Evolutionary conservation across 306 rosid species (phyloP).

Genomic region (Ochetophila trinervis): DNA sequence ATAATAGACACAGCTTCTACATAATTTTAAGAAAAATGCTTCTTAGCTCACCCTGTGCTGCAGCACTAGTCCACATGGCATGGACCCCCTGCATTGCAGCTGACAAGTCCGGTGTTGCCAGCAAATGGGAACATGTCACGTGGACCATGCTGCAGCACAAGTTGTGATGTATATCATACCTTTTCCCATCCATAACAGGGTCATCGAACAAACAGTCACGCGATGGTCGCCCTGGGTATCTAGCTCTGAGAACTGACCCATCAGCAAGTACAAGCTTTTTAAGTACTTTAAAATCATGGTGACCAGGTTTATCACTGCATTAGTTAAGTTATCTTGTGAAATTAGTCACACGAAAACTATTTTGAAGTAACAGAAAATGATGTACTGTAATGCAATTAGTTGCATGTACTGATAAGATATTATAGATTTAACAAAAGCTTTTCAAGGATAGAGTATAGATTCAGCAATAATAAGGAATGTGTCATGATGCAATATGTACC

Average conservation of each 20-base stretch:
- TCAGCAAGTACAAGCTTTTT: slow-evolving; percentile 40
- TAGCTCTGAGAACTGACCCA: slow-evolving; percentile 42
- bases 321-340: neutral
- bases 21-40: too few species aligned
- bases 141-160: neutral
- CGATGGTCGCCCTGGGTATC: slow-evolving; percentile 40
- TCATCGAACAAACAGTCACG: slow-evolving; percentile 39
- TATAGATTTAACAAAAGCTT: too few species aligned
- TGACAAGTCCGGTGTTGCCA: too few species aligned
- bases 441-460: too few species aligned
- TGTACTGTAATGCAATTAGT: neutral
- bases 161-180: slow-evolving; percentile 6
- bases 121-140: neutral
- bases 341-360: slow-evolving; percentile 1
- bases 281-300: slow-evolving; percentile 36
- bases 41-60: too few species aligned
- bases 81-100: too few species aligned
- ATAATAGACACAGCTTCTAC: neutral
- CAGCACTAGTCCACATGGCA: too few species aligned
- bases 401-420: too few species aligned
- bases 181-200: slow-evolving; percentile 39
- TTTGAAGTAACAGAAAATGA: neutral
- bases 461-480: too few species aligned
- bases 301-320: slow-evolving; percentile 44
- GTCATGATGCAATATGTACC: too few species aligned